Evolutionary conservation across 306 rosid genomes (phyloP), one percentile per base, ranked within the genome.

Genomic region (Cicer chorassanicum): DNA sequence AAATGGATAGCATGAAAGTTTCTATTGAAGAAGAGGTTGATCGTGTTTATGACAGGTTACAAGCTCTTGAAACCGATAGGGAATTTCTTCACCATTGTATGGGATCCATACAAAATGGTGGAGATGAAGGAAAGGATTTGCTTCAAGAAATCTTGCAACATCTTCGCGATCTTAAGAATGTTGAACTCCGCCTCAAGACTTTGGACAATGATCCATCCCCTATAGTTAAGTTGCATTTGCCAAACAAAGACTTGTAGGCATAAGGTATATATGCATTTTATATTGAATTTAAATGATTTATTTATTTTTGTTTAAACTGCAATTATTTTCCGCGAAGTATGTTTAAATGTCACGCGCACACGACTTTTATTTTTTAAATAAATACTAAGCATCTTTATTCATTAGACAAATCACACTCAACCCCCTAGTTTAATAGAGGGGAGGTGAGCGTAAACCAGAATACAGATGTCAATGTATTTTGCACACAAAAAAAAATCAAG

Each of bases 71-170:
- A 79, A 81, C 87, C 42, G 97, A 91, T 65, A 78, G 81, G 57
- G 91, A 91, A 72, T 91, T 89, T 84, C 84, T 91, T 1, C 84
- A 81, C 53, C 85, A 89, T 45, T 89, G 92, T 39, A 82, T 89
- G 85, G 85, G 91, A 45, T 89, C 94, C 49, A 68, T 83, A 36
- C 87, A 87, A 76, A 79, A 86, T 44, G 97, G 94, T 29, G 97
- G 95, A 64, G 91, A 87, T 56, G 89, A 88, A 63, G 97, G 95
- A 51, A 73, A 62, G 50, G 89, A 85, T 77, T 81, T 89, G 69
- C 90, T 91, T 74, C 91, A 91, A 75, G 97, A 89, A 78, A 86
- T 86, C 57, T 77, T 91, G 84, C 87, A 84, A 56, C 89, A 91
- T 86, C 83, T 89, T 63, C 87, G 88, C 6, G 97, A 89, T 83